Evolutionary conservation across 2,329 filamentous ascomycete genomes (phyloP), one percentile per base, ranked within the genome.

Genomic region (Orbilia brochopaga): DNA sequence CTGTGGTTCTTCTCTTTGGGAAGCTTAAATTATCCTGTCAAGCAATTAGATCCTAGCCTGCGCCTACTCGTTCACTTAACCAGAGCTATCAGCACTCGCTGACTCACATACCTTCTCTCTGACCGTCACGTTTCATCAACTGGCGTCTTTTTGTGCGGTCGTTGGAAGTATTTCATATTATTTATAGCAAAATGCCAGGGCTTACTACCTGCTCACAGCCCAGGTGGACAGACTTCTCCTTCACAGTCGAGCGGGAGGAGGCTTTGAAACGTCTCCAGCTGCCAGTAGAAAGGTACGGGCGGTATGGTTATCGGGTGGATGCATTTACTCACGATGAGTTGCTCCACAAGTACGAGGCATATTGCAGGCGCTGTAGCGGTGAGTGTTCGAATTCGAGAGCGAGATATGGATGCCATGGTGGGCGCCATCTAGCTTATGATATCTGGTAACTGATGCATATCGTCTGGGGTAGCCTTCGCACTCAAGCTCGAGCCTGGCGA

Each of bases 311-410:
- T 56, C 59, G 59, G 8, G 46, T 17, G 5, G 59, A 60, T 21
- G 55, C 54, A 24, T 70, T 51, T 17, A 70, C 58, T 17, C 6
- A 51, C 8, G 59, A 59, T 19, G 66, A 70, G 35, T 40, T 70
- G 37, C 21, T 70, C n/a, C 42, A 64, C 19, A 70, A 64, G 19
- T 51, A 64, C 40, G 59, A 70, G 21, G 54, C 66, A 15, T 64
- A 64, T 35, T 70, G 66, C 24, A 56, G 46, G 17, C 19, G 66
- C 51, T 70, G 66, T n/a, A 42, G 61, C 21, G 66, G 66, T 70
- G n/a, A 59, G 58, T 55, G 5, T n/a, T n/a, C 11, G 8, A n/a
- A 17, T 1, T 30, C 13, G 17, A 21, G 15, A 11, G 4, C 8
- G 53, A 23, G 8, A 1, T 21, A 3, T 63, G 57, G 24, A 48